phyloP scores from a whole-genome alignment of 1,139 yeast species.

The Meyerozyma sp. region DNA sequence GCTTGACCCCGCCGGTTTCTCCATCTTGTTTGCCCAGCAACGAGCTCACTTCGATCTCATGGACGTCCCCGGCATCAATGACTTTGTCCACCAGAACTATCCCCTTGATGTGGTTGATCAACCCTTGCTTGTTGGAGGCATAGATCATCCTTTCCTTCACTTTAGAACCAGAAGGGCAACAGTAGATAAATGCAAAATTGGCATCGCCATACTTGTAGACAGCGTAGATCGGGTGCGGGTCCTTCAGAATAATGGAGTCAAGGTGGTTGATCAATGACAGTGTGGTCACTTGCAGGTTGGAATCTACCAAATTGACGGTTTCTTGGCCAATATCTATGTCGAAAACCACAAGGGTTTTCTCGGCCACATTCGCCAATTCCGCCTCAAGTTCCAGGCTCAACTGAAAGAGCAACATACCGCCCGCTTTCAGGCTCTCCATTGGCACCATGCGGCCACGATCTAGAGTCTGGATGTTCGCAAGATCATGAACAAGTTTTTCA shows the following conservation, averaged over 20 bases:
- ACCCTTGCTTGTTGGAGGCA: conserved; percentile 75
- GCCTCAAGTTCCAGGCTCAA: conserved; percentile 20
- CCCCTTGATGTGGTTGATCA: conserved; percentile 45
- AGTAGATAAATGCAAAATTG: conserved; percentile 57
- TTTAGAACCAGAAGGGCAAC: conserved; percentile 87
- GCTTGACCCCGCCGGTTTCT: conserved; percentile 1
- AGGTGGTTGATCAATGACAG: not conserved
- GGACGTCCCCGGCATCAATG: conserved; percentile 65
- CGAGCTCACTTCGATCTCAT: conserved; percentile 49
- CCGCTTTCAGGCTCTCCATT: conserved; percentile 18
- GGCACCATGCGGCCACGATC: conserved; percentile 31
- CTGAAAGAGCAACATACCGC: conserved; percentile 21
- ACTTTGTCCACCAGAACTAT: conserved; percentile 27
- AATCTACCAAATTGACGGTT: conserved; percentile 16
- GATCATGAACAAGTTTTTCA: conserved; percentile 47
- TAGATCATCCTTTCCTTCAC: conserved; percentile 91
- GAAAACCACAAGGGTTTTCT: conserved; percentile 22
- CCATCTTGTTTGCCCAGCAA: conserved; percentile 13
- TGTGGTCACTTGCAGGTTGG: not conserved
- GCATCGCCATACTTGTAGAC: conserved; percentile 38
- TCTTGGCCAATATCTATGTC: conserved; percentile 28
- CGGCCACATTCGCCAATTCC: conserved; percentile 16
- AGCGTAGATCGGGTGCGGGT: conserved; percentile 46
- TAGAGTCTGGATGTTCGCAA: conserved; percentile 34
- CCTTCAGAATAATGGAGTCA: not conserved